Percentiles rank a stretch among this genome's conserved stretches.
Evolutionary conservation across 306 rosid genomes (phyloP).

Genomic region (Quercus glauca): DNA sequence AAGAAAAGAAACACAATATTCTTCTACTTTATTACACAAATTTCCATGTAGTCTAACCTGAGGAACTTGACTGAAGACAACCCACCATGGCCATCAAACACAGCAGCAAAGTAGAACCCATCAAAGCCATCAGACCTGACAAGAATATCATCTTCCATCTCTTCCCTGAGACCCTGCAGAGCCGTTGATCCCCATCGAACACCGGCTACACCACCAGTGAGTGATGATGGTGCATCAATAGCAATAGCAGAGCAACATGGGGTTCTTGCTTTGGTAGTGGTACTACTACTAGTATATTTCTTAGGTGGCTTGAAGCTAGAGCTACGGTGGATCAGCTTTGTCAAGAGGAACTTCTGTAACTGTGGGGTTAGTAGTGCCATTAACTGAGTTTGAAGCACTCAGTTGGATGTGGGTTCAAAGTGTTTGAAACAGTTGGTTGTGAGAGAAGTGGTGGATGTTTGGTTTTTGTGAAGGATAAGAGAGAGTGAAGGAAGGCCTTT

Average conservation of each 20-base stretch:
- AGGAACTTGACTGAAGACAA: slow-evolving; percentile 74
- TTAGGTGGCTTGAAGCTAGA: slow-evolving; percentile 27
- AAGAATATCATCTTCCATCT: slow-evolving; percentile 85
- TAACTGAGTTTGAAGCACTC: slow-evolving; percentile 14
- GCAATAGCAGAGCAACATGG: slow-evolving; percentile 79
- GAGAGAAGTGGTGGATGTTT: slow-evolving; percentile 12
- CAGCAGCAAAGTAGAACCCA: slow-evolving; percentile 86
- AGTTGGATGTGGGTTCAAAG: not conserved
- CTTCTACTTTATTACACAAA: not conserved
- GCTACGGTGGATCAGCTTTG: slow-evolving; percentile 34
- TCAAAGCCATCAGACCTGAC: slow-evolving; percentile 58
- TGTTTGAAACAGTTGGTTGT: not conserved
- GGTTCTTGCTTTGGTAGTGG: slow-evolving; percentile 20
- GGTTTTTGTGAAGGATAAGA: slow-evolving; percentile 47
- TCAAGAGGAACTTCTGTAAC: slow-evolving; percentile 54
- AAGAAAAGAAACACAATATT: not conserved
- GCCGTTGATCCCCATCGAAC: slow-evolving; percentile 78
- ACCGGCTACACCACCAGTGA: slow-evolving; percentile 53
- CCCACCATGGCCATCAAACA: slow-evolving; percentile 97
- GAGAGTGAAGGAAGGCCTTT: slow-evolving; percentile 61
- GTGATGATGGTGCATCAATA: slow-evolving; percentile 71
- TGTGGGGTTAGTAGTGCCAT: slow-evolving; percentile 87
- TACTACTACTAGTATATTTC: not conserved
- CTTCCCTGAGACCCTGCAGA: slow-evolving; percentile 81
- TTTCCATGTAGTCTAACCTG: slow-evolving; percentile 39